Base-by-base conservation (phyloP, 106 monocot genomes). In the Dioscorea dumetorum region DNA sequence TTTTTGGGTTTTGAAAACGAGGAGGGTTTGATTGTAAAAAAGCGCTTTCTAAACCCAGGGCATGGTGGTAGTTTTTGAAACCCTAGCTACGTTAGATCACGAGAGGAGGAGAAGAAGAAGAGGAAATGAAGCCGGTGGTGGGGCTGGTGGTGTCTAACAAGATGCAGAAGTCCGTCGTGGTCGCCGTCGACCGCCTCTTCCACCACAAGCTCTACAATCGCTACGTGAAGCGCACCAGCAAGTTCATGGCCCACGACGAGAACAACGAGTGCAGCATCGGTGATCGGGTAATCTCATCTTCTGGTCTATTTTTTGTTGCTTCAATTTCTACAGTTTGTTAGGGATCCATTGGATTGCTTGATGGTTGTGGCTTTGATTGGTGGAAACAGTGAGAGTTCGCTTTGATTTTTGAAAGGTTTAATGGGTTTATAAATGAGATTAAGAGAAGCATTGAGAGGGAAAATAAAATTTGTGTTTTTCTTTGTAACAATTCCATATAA, bases 161-260 rank as follows among this genome's bases (percentile, higher is more conserved):
- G 85, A 94, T 94, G 94, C 94, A 90, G 76, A 94, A 94, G 65
- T 94, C 94, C 60, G 94, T 94, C 72, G 94, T 94, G 73, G 94
- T 90, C 61, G 90, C 94, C 60, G 90, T 94, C 76, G 94, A 94
- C 35, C 94, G 87, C 18, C 76, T 94, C 57, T 90, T 87, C 72
- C 90, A 83, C 69, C 71, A 94, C 80, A 85, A 88, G 74, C 35
- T 81, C 33, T 94, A 90, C 87, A 91, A 94, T 17, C 87, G 94
- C 66, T 94, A 94, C 73, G 76, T 91, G 50, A 94, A 90, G 82
- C 72, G 94, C 72, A 94, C 94, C 52, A 82, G 79, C 81, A 94
- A 91, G 61, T 94, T 90, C 84, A 94, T 94, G 94, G 94, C 94
- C 20, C 94, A 90, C 80, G 94, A 90, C 66, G 94, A 94, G 85